These are phyloP conservation scores for Aschersonia sp. DNA, from an alignment of 2,329 filamentous ascomycete species.

Conservation along the genomic window DNA sequence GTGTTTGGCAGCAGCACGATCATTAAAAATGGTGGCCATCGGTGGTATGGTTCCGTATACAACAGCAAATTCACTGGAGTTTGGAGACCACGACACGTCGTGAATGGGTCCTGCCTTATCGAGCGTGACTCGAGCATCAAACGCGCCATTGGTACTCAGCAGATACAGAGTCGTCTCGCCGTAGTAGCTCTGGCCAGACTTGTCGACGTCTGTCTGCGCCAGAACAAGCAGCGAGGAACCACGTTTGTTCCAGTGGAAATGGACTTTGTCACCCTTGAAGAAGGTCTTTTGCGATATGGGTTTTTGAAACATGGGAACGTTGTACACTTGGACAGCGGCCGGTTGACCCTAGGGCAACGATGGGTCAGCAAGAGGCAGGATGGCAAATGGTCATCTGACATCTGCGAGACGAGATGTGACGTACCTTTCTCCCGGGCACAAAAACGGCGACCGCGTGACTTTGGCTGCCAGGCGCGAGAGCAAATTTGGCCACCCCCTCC, in stretches of 20 bases:
- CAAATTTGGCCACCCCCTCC: conserved; percentile 82
- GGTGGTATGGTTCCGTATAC: conserved; percentile 99
- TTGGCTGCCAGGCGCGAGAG: conserved; percentile 67
- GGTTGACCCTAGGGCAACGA: conserved; percentile 54
- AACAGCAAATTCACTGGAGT: conserved; percentile 94
- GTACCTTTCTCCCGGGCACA: conserved; percentile 84
- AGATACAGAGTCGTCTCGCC: conserved; percentile 96
- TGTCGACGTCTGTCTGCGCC: conserved; percentile 95
- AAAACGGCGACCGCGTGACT: conserved; percentile 91
- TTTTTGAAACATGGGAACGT: conserved; percentile 70
- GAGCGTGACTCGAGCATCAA: conserved; percentile 81
- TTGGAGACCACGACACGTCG: conserved; percentile 96
- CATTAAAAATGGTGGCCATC: conserved; percentile 96
- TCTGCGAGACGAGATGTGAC: conserved; percentile 7
- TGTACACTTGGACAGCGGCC: conserved; percentile 85
- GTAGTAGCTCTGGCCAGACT: conserved; percentile 98
- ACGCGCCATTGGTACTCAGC: conserved; percentile 77
- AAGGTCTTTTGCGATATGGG: conserved; percentile 96
- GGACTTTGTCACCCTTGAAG: conserved; percentile 98
- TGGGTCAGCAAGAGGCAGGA: conserved; percentile 6
- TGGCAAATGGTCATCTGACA: not conserved
- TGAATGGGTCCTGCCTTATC: conserved; percentile 98
- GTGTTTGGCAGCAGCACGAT: conserved; percentile 68
- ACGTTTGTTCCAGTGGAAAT: conserved; percentile 92
- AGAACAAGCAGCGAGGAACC: conserved; percentile 88